Evolutionary conservation across 2,329 filamentous ascomycete genomes (phyloP), one percentile per base, ranked within the genome.

Genomic region (Colletotrichum cuscutae): DNA sequence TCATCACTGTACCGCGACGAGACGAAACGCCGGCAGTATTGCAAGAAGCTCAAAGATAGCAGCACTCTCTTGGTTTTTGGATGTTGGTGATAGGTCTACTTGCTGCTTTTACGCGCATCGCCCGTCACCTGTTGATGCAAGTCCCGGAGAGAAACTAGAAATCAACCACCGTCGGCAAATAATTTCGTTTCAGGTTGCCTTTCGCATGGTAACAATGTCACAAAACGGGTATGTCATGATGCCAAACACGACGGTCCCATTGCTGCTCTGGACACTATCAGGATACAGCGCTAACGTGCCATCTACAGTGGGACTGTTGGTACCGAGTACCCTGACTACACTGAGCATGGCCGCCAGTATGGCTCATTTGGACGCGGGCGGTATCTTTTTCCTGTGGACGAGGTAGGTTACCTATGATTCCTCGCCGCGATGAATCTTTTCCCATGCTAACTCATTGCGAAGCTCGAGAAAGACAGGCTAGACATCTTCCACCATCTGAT

Each of bases 401-500:
- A 93, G 82, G 92, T 93, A 84, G 82, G 86, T 71, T n/a, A 9
- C 56, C 5, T 54, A 46, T 26, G 49, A 15, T 12, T 12, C 12
- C 46, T 19, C 12, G n/a, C 3, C 5, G 13, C 35, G 61, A 4
- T 49, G 54, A 61, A 56, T 62, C 28, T 11, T 13, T 4, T 12
- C n/a, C 19, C 19, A 49, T 22, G 26, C 61, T 73, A 46, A 73
- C 52, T 19, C 37, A 32, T 2, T 35, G 9, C 7, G 60, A 79
- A 94, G 89, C 85, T 87, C 74, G 94, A 97, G 81, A 89, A 92
- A 78, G 93, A 95, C 80, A 90, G 94, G 76, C 88, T 96, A 79
- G 94, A 97, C 79, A 92, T 96, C 59, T 92, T 95, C 79, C 93
- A 97, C 84, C 93, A 94, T 78, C 85, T 96, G 76, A 93, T 95